phyloP scores from a whole-genome alignment of 2,329 filamentous ascomycete genomes.

The Didymella lethalis region DNA sequence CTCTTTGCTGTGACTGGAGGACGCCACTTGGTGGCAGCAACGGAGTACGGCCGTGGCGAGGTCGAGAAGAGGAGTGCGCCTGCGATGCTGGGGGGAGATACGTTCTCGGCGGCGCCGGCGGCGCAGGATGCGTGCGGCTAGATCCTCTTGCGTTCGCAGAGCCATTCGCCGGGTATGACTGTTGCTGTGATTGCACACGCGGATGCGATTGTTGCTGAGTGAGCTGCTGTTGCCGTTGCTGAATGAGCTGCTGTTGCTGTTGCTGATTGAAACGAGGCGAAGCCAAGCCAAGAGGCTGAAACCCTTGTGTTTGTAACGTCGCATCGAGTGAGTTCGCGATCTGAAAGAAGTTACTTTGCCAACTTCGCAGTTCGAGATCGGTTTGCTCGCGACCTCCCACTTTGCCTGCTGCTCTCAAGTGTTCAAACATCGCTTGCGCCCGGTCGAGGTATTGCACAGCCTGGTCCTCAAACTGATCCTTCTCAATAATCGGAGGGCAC shows the following conservation, averaged over 20 bases:
- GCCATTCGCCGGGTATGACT: background rate
- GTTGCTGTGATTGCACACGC: background rate
- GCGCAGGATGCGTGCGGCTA: background rate
- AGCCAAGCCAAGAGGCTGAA: background rate
- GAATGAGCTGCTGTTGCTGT: background rate
- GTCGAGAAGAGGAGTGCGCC: background rate
- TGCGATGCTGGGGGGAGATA: constrained; percentile 2
- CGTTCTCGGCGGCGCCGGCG: background rate
- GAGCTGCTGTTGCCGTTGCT: background rate
- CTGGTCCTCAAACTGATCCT: constrained; percentile 19
- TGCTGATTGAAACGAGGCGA: background rate
- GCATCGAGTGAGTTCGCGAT: constrained; percentile 11
- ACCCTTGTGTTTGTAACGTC: background rate
- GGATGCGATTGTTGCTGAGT: background rate
- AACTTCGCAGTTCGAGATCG: constrained; percentile 14
- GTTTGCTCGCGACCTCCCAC: constrained; percentile 4
- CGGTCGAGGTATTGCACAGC: background rate
- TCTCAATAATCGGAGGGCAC: background rate
- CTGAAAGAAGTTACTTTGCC: constrained; percentile 11
- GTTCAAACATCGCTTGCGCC: background rate
- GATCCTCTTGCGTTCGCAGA: background rate
- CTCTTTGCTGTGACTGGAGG: constrained; percentile 48
- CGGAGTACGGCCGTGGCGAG: background rate
- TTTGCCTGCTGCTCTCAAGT: background rate
- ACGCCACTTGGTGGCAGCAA: constrained; percentile 50